Base-by-base conservation (phyloP, 192 early-diverging fungal species). In the Coemansia sp. region DNA sequence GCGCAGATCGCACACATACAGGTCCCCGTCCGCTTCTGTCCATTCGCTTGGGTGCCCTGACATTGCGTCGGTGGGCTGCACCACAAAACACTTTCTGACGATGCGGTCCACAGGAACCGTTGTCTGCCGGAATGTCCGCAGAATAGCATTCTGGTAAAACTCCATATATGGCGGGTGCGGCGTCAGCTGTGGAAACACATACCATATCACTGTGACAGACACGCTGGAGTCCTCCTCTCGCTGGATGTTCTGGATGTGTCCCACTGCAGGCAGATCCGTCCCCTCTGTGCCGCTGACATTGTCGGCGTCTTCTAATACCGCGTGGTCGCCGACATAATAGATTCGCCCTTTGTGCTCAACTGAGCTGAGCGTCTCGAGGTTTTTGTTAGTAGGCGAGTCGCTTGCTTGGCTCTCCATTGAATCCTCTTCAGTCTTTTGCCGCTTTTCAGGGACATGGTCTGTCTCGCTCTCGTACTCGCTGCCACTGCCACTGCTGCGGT, bases 241-340 rank as follows among this genome's bases (percentile, higher is more conserved):
- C 41, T 77, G 69, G 59, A 78, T 62, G n/a, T 46, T 48, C 43
- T 78, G 75, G 59, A 77, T 77, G 16, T 74, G 74, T 5, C 61
- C 76, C 3, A 83, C 60, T 21, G 75, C 63, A 3, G 61, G 52
- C 9, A 69, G 62, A 37, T 41, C 48, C 1, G 73, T 78, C 22
- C 62, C 80, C 47, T 40, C 21, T 8, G 69, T 69, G 22, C 75
- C 72, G 61, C 75, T 74, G 46, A 52, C 42, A 46, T 78, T 75
- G 0, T 72, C 76, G 0, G 45, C n/a, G 68, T 82, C 79, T 2
- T 74, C 60, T 21, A 82, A 54, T 13, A 70, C 21, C 32, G 67
- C 74, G 16, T 82, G 80, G 80, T 82, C 80, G 45, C 81, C 81
- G 13, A 72, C 55, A 46, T 75, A 47, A 65, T 69, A 78, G 11